A percentile compares a stretch with the other conserved stretches of the same genome.
phyloP scores from a whole-genome alignment of 495 filamentous ascomycete genomes.

The Tuber microsphaerosporum region DNA sequence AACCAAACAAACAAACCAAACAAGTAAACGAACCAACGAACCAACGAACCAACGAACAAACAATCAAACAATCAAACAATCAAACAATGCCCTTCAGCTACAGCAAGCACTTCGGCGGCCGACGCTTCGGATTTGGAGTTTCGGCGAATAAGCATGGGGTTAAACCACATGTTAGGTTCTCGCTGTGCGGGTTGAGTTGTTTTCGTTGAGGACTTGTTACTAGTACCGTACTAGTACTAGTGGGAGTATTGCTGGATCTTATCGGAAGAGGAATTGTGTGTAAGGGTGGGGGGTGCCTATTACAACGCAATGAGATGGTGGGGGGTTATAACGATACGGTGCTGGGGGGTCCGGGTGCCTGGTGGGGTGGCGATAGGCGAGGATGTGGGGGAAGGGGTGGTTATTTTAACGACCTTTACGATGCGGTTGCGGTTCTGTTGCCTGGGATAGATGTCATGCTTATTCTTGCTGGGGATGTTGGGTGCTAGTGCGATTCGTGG shows the following conservation, averaged over 20 bases:
- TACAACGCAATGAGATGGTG: too few relatives aligned
- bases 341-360: background rate
- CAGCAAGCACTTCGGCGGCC: slow-evolving; percentile 27
- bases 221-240: too few relatives aligned
- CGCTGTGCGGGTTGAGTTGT: slow-evolving; percentile 37
- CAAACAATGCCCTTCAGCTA: slow-evolving; percentile 35
- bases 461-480: background rate
- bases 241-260: too few relatives aligned
- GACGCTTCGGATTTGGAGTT: slow-evolving; percentile 35
- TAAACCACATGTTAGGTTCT: slow-evolving; percentile 33
- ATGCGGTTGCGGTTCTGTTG: background rate
- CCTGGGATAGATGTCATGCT: background rate
- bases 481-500: background rate
- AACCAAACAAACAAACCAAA: background rate
- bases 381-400: background rate
- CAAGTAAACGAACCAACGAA: background rate
- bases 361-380: background rate
- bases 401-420: background rate
- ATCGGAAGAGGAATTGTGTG: too few relatives aligned
- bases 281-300: too few relatives aligned
- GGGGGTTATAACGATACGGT: background rate
- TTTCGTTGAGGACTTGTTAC: slow-evolving; percentile 27
- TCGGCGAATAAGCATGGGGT: slow-evolving; percentile 36
- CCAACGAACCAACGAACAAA: too few relatives aligned
- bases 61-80: slow-evolving; percentile 5